Evolutionary conservation across 305 asterid species (phyloP).

Genomic region (Andrographis paniculata): DNA sequence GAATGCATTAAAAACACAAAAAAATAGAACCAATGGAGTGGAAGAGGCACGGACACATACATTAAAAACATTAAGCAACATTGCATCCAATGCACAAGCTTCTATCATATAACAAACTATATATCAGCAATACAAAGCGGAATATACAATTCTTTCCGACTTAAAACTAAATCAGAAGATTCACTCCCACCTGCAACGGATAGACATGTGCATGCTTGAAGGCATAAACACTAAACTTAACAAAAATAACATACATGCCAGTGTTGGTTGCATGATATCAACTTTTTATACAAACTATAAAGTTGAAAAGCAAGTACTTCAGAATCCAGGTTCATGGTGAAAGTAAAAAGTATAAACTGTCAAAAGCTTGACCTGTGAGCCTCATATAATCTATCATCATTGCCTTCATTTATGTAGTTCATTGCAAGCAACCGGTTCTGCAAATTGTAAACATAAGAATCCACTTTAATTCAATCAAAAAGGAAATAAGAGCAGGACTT

Average conservation of each 20-base stretch:
- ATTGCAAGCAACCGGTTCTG: conserved; percentile 99
- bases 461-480: conserved; percentile 3
- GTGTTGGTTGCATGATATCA: conserved; percentile 1
- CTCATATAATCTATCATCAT: conserved; percentile 69
- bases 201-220: too few species aligned
- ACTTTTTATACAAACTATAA: neutral
- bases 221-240: too few species aligned
- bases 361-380: conserved; percentile 77
- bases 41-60: neutral
- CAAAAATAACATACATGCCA: conserved; percentile 2
- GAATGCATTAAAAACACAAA: neutral
- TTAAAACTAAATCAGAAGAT: too few species aligned
- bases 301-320: conserved; percentile 7
- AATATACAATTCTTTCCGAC: too few species aligned
- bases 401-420: conserved; percentile 95
- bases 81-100: neutral
- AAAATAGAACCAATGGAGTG: neutral
- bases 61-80: neutral
- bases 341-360: conserved; percentile 13
- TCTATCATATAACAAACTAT: too few species aligned
- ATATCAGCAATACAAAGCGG: too few species aligned
- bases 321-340: conserved; percentile 7
- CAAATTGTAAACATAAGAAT: conserved; percentile 21
- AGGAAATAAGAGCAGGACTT: conserved; percentile 1
- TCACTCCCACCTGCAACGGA: too few species aligned